Percentiles rank a stretch among this genome's conserved stretches.
These are phyloP conservation scores for Exophiala dermatitidis DNA, from an alignment of 2,329 filamentous ascomycete species.

Conservation along the genomic window DNA sequence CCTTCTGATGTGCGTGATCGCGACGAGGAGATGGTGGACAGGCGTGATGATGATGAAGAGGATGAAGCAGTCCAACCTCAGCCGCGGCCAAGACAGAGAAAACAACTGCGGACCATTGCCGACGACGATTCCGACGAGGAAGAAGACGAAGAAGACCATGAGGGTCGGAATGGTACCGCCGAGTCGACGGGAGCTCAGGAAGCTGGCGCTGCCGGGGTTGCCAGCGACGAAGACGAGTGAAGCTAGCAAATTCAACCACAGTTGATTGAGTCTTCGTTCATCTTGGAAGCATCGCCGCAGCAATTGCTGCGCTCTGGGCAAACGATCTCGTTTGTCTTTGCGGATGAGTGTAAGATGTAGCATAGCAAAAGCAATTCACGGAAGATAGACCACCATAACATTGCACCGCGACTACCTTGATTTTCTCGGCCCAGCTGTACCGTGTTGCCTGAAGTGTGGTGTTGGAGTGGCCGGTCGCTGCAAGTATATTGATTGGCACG, in stretches of 20 bases:
- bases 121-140: slow-evolving; percentile 28
- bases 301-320: too few species aligned
- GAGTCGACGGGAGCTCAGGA: neutral
- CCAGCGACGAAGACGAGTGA: slow-evolving; percentile 29
- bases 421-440: too few species aligned
- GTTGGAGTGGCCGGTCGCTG: too few species aligned
- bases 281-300: neutral
- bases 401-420: too few species aligned
- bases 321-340: too few species aligned
- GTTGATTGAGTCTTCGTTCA: neutral
- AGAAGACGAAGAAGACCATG: slow-evolving; percentile 22
- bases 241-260: neutral
- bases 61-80: slow-evolving; percentile 14
- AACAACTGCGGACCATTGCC: slow-evolving; percentile 26
- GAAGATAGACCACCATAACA: too few species aligned
- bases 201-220: slow-evolving; percentile 11
- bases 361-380: too few species aligned
- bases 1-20: slow-evolving; percentile 11
- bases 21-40: slow-evolving; percentile 18
- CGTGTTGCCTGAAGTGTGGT: too few species aligned
- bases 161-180: slow-evolving; percentile 3
- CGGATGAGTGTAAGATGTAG: too few species aligned
- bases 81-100: slow-evolving; percentile 23
- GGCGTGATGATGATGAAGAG: slow-evolving; percentile 18
- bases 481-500: too few species aligned